Conservation (phyloP, 2,329 filamentous ascomycete species). For the Diplodia scrobiculata region DNA sequence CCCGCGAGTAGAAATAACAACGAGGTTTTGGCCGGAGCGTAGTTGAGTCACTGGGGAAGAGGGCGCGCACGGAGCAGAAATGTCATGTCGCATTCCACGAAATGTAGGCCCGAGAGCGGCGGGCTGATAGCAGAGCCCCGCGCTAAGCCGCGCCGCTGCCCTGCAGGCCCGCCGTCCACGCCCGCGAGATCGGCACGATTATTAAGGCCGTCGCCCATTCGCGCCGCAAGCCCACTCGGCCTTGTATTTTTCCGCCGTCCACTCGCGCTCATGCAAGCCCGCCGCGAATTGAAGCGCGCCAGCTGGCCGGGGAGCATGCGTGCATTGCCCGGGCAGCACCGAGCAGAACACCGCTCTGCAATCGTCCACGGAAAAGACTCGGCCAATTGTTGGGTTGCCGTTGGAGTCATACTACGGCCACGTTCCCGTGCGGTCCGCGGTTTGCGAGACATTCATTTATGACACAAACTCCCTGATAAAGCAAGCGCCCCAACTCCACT, state of each 20-base stretch:
- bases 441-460: conserved; percentile 19
- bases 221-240: background rate
- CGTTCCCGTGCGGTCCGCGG: conserved; percentile 7
- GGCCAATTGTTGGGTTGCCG: conserved; percentile 10
- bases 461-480: conserved; percentile 21
- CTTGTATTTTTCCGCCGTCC: background rate
- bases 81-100: conserved; percentile 12
- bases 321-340: background rate
- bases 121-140: conserved; percentile 24
- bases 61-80: conserved; percentile 3
- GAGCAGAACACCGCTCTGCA: background rate
- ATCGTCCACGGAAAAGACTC: background rate
- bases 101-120: conserved; percentile 17
- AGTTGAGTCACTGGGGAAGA: conserved; percentile 26
- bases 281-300: conserved; percentile 2
- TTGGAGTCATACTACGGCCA: background rate
- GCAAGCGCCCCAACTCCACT: conserved; percentile 3
- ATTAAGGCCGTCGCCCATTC: background rate
- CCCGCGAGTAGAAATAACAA: conserved; percentile 16
- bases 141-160: conserved; percentile 3
- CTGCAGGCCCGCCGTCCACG: background rate
- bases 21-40: background rate
- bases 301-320: conserved; percentile 1
- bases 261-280: background rate
- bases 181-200: conserved; percentile 25